phyloP scores from a whole-genome alignment of 2,329 filamentous ascomycete species.

The Diaporthe vaccinii region DNA sequence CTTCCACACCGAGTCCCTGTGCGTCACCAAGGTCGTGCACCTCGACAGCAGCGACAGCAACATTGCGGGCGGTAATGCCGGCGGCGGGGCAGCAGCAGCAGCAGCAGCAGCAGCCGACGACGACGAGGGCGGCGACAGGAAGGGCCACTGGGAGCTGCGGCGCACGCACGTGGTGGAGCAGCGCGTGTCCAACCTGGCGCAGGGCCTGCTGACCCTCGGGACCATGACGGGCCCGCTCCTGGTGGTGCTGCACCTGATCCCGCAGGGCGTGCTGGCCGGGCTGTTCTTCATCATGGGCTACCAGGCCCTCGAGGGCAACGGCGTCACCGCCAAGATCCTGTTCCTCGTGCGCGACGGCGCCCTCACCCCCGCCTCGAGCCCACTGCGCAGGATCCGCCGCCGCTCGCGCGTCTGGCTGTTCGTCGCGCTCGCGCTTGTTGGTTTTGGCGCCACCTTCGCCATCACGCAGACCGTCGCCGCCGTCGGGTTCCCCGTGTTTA shows the following conservation, averaged over 20 bases:
- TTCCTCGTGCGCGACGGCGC: constrained; percentile 76
- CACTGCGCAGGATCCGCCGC: constrained; percentile 72
- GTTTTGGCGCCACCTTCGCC: constrained; percentile 83
- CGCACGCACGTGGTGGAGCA: constrained; percentile 80
- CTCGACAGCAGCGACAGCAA: constrained; percentile 64
- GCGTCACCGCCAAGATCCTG: constrained; percentile 80
- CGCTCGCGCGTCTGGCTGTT: constrained; percentile 78
- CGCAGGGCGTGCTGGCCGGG: constrained; percentile 83
- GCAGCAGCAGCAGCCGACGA: constrained; percentile 47
- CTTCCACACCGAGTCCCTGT: constrained; percentile 84
- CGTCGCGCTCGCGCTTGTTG: constrained; percentile 75
- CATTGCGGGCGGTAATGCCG: not conserved
- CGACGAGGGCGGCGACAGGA: constrained; percentile 67
- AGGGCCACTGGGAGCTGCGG: constrained; percentile 67
- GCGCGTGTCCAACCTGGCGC: constrained; percentile 81
- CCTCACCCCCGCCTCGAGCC: constrained; percentile 72
- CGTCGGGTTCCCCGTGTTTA: constrained; percentile 84
- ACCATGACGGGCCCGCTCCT: constrained; percentile 84
- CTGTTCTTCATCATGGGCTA: constrained; percentile 90
- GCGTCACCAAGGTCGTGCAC: constrained; percentile 71
- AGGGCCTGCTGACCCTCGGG: constrained; percentile 82
- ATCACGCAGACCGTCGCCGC: constrained; percentile 86
- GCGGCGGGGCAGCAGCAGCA: not conserved
- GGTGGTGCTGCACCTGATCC: constrained; percentile 81
- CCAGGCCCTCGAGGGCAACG: constrained; percentile 81